A percentile compares a stretch with the other conserved stretches of the same genome.
Conservation (phyloP, 805 yeast species). For the Trichomonascus vanleenenianus region DNA sequence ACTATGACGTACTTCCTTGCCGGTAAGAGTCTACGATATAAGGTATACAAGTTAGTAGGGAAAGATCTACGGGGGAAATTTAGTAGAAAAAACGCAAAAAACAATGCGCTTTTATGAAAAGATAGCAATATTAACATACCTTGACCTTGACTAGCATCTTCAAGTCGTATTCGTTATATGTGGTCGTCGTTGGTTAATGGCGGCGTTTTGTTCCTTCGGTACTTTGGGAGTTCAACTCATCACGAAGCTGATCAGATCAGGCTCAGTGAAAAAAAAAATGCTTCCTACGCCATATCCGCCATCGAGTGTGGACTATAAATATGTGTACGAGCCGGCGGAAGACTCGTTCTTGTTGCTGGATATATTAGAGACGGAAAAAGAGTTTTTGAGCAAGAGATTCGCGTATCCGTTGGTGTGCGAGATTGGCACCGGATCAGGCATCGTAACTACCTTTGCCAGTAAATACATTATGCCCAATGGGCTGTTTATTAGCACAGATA, state of each 20-base stretch:
- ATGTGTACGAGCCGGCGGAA: slow-evolving; percentile 91
- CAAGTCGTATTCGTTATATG: background rate
- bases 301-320: slow-evolving; percentile 46
- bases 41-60: background rate
- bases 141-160: slow-evolving; percentile 62
- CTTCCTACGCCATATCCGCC: slow-evolving; percentile 66
- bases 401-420: slow-evolving; percentile 57
- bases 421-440: slow-evolving; percentile 89
- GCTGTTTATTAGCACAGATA: slow-evolving; percentile 61
- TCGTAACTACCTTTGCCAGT: slow-evolving; percentile 72
- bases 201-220: too few species aligned
- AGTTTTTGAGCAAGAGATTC: slow-evolving; percentile 23
- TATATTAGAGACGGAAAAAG: slow-evolving; percentile 55
- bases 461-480: slow-evolving; percentile 47
- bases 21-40: slow-evolving; percentile 61
- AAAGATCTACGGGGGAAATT: too few species aligned
- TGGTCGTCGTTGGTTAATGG: background rate
- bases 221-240: background rate
- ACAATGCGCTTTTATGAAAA: too few species aligned
- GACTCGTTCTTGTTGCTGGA: slow-evolving; percentile 84
- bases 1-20: slow-evolving; percentile 50
- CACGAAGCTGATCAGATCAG: background rate
- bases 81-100: too few species aligned
- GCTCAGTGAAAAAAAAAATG: slow-evolving; percentile 41
- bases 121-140: too few species aligned